phyloP scores from a whole-genome alignment of 257 asterid genomes.

The Fraxinus cuspidata region DNA sequence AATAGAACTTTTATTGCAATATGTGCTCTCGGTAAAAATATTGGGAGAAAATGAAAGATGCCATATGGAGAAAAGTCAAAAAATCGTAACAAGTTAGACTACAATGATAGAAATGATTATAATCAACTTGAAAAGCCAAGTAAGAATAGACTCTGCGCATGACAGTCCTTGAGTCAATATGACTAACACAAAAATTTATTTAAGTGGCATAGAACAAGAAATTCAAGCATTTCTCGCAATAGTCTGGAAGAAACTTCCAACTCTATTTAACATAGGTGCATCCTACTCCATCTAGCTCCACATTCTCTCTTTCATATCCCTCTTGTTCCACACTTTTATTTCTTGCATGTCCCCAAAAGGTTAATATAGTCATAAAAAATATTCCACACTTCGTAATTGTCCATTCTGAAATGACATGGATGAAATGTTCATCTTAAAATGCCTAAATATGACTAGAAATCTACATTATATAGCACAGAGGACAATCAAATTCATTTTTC shows the following conservation, averaged over 20 bases:
- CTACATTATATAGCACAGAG: neutral
- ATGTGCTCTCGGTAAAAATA: no score
- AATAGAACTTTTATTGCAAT: neutral
- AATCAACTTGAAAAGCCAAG: no score
- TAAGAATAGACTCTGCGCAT: neutral
- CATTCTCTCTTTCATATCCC: neutral
- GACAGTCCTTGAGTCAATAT: neutral
- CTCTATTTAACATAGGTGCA: neutral
- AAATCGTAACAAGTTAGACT: neutral
- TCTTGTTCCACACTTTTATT: neutral
- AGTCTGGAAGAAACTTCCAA: neutral
- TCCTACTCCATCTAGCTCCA: neutral
- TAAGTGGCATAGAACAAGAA: neutral
- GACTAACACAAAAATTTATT: no score
- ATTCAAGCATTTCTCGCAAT: neutral
- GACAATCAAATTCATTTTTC: neutral
- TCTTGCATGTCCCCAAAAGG: neutral
- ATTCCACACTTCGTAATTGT: neutral
- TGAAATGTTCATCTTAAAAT: neutral
- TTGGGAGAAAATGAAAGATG: neutral
- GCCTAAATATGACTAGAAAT: neutral
- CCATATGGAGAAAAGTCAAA: neutral
- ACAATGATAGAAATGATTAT: no score
- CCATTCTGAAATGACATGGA: neutral
- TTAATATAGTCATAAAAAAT: neutral